Base-by-base conservation (phyloP, 495 filamentous ascomycete species). In the Neurospora terricola region DNA sequence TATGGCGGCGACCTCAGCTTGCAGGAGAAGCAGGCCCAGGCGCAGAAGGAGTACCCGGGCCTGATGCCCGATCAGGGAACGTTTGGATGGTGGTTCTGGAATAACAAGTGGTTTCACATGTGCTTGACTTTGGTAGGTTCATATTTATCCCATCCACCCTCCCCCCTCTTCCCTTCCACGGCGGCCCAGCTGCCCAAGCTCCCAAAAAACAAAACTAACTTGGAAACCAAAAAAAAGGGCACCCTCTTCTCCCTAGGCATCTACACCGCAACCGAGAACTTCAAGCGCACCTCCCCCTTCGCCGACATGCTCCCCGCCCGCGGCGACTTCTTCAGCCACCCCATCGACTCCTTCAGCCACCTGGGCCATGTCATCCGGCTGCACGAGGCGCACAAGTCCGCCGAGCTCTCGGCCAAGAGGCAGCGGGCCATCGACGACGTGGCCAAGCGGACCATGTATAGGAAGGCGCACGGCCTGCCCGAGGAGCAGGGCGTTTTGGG, bases 401-500 rank as follows among this genome's bases (percentile, higher is more conserved):
- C 86, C 74, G 79, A 88, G 73, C 89, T 90, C 42, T 84, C 86
- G 34, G 91, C 92, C 81, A 88, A 88, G 83, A 86, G 94, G 45
- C 83, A 86, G 72, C 84, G 85, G 73, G 87, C 88, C 39, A 82
- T 91, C 72, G 92, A 96, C 45, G 94, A 98, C 83, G 90, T 92
- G 42, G 83, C 88, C 79, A 96, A 96, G 88, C 85, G 94, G 74
- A 83, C 84, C 59, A 87, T 90, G 81, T 98, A 92, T 81, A 89
- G 92, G 69, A 88, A 91, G 83, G 93, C 92, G 70, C 93, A 97
- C 86, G 94, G 93, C 10, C 37, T 95, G 77, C 90, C 91, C 75
- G 86, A 89, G 59, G 82, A 87, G 74, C 81, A 78, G 72, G 81
- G 83, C 14, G 70, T 84, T 69, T 77, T n/a, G 73, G 71, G 74